Percentiles rank a stretch among this genome's conserved stretches.
Evolutionary conservation across 345 rosid genomes (phyloP).

Genomic region (Atalantia buxifolia): DNA sequence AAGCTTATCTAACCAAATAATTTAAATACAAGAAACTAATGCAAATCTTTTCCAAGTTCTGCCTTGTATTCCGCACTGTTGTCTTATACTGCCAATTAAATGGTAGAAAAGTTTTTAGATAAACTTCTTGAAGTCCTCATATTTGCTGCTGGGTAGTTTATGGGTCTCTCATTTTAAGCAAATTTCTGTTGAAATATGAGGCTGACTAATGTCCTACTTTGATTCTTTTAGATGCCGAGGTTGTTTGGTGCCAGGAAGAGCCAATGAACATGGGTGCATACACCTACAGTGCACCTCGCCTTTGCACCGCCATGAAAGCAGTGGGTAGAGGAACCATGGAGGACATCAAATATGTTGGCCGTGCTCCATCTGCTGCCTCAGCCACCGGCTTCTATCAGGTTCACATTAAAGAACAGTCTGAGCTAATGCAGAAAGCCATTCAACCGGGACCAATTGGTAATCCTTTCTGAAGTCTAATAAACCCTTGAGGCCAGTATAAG

Average conservation of each 20-base stretch:
- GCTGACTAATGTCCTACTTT: not conserved
- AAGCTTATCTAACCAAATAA: no score
- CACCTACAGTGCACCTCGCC: conserved; percentile 54
- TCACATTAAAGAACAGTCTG: conserved; percentile 61
- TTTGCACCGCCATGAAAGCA: conserved; percentile 55
- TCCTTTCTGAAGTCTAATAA: conserved; percentile 15
- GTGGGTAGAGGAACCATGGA: conserved; percentile 49
- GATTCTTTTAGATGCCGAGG: conserved; percentile 49
- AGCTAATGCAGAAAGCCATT: conserved; percentile 53
- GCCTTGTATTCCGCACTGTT: no score
- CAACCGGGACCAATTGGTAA: conserved; percentile 49
- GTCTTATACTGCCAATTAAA: no score
- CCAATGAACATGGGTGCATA: conserved; percentile 89
- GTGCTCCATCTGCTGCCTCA: conserved; percentile 72
- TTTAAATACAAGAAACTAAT: not conserved
- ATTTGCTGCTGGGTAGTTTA: not conserved
- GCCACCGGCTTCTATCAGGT: conserved; percentile 67
- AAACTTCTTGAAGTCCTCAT: not conserved
- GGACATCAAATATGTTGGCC: conserved; percentile 65
- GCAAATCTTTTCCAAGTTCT: not conserved
- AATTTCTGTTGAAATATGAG: not conserved
- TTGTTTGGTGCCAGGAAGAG: conserved; percentile 88
- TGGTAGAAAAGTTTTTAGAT: no score
- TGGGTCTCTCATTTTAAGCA: not conserved
- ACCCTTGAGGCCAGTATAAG: not conserved